These are phyloP conservation scores for Macrolepiota albuminosa DNA, from an alignment of 768 basidiomycete species.

Conservation along the genomic window DNA sequence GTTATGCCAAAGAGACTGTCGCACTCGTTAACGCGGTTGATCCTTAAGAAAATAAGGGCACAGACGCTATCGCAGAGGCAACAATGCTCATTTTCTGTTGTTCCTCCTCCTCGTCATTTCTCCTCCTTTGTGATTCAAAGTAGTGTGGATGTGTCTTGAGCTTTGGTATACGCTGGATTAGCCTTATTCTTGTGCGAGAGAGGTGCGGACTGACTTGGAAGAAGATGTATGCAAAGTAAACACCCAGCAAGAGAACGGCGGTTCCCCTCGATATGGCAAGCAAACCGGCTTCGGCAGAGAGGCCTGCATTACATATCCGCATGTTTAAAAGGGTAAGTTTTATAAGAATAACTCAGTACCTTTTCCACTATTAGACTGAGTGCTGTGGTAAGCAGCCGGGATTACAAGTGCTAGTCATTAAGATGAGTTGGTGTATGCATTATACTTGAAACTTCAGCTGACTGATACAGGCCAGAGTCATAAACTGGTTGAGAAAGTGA, in stretches of 20 bases:
- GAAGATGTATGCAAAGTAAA: constrained; percentile 70
- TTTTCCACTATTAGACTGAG: constrained; percentile 20
- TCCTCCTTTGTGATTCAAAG: constrained; percentile 33
- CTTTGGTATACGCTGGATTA: constrained; percentile 28
- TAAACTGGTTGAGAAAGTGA: constrained; percentile 41
- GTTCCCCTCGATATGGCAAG: constrained; percentile 79
- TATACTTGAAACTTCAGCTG: constrained; percentile 20
- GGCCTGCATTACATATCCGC: constrained; percentile 16
- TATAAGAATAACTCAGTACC: constrained; percentile 5
- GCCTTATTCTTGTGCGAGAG: background rate
- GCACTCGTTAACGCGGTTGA: background rate
- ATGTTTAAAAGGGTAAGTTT: background rate
- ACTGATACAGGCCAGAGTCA: constrained; percentile 88
- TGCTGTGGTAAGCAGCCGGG: constrained; percentile 78
- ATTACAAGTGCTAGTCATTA: constrained; percentile 64
- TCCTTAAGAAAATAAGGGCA: background rate
- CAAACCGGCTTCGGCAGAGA: constrained; percentile 41
- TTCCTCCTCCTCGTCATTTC: constrained; percentile 17
- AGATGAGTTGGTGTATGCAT: background rate
- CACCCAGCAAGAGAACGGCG: constrained; percentile 63
- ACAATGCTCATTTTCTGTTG: constrained; percentile 62
- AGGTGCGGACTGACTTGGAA: constrained; percentile 56
- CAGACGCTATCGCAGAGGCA: constrained; percentile 57
- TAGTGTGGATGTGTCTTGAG: constrained; percentile 67
- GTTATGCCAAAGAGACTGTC: constrained; percentile 67